A percentile compares a stretch with the other conserved stretches of the same genome.
These are phyloP conservation scores for Diaporthe vexans DNA, from an alignment of 2,329 filamentous ascomycete species.

Conservation along the genomic window DNA sequence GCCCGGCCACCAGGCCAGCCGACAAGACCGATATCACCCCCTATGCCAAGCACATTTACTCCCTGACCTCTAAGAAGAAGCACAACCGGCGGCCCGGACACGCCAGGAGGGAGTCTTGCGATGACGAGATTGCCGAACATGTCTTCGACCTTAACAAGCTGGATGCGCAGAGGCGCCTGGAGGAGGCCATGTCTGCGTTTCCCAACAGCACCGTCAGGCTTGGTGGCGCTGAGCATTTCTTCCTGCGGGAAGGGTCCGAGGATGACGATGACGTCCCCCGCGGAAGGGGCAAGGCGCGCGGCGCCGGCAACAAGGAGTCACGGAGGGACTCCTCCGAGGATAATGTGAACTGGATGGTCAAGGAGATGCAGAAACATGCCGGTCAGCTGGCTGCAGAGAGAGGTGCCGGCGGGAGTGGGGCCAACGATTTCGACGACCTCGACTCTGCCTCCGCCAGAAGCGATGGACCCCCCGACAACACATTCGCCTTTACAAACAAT, in stretches of 20 bases:
- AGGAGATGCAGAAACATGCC: slow-evolving; percentile 84
- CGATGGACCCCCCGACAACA: slow-evolving; percentile 53
- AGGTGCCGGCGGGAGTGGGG: slow-evolving; percentile 39
- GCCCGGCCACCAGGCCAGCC: slow-evolving; percentile 72
- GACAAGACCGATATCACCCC: slow-evolving; percentile 82
- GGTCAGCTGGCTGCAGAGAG: slow-evolving; percentile 67
- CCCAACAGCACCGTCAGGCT: slow-evolving; percentile 79
- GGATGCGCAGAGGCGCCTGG: slow-evolving; percentile 83
- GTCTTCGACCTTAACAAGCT: slow-evolving; percentile 84
- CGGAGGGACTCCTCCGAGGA: slow-evolving; percentile 74
- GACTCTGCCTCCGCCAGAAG: slow-evolving; percentile 51
- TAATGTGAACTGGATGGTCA: slow-evolving; percentile 79
- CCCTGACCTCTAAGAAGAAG: slow-evolving; percentile 59
- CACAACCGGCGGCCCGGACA: slow-evolving; percentile 55
- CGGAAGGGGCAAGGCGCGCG: slow-evolving; percentile 49
- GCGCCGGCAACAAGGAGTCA: slow-evolving; percentile 47
- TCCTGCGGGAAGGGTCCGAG: slow-evolving; percentile 74
- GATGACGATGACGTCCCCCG: slow-evolving; percentile 60
- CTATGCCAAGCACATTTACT: slow-evolving; percentile 73
- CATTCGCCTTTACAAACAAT: slow-evolving; percentile 52
- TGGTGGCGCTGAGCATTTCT: slow-evolving; percentile 79
- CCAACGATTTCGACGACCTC: slow-evolving; percentile 48
- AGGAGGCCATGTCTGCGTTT: slow-evolving; percentile 83
- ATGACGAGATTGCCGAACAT: slow-evolving; percentile 82
- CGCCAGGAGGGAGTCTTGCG: slow-evolving; percentile 77